A percentile compares a stretch with the other conserved stretches of the same genome.
These are phyloP conservation scores for Colletotrichum cereale DNA, from an alignment of 2,329 filamentous ascomycete genomes.

Conservation along the genomic window DNA sequence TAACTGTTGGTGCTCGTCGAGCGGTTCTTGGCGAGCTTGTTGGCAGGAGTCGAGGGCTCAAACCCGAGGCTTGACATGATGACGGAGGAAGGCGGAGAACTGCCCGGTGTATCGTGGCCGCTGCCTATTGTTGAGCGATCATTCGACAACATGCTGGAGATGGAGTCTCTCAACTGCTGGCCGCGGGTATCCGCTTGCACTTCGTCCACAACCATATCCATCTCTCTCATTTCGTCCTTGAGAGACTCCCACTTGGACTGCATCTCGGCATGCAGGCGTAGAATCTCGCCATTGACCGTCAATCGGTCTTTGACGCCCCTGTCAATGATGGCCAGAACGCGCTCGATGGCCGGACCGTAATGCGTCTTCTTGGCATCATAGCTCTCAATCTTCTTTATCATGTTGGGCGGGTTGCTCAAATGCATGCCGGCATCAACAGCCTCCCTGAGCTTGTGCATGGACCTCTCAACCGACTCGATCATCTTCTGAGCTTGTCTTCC, in stretches of 20 bases:
- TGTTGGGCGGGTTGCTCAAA: slow-evolving; percentile 75
- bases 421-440: slow-evolving; percentile 81
- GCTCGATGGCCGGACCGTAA: slow-evolving; percentile 92
- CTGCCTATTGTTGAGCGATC: slow-evolving; percentile 80
- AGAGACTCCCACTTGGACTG: slow-evolving; percentile 83
- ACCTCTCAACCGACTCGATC: slow-evolving; percentile 94
- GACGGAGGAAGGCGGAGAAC: slow-evolving; percentile 72
- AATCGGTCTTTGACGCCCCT: slow-evolving; percentile 95
- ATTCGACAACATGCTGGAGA: slow-evolving; percentile 90
- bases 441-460: slow-evolving; percentile 84
- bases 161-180: slow-evolving; percentile 88
- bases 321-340: slow-evolving; percentile 92
- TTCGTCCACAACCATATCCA: slow-evolving; percentile 82
- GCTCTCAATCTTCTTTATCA: slow-evolving; percentile 88
- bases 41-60: slow-evolving; percentile 59
- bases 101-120: slow-evolving; percentile 77
- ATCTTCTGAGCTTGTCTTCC: slow-evolving; percentile 94
- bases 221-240: slow-evolving; percentile 80
- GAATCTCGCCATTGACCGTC: slow-evolving; percentile 95
- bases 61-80: slow-evolving; percentile 69
- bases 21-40: slow-evolving; percentile 59
- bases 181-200: slow-evolving; percentile 71
- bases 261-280: slow-evolving; percentile 88
- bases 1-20: slow-evolving; percentile 61
- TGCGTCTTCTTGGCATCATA: slow-evolving; percentile 96